Base-by-base conservation (phyloP, 2,329 filamentous ascomycete genomes). In the Aspergillus hortae region DNA sequence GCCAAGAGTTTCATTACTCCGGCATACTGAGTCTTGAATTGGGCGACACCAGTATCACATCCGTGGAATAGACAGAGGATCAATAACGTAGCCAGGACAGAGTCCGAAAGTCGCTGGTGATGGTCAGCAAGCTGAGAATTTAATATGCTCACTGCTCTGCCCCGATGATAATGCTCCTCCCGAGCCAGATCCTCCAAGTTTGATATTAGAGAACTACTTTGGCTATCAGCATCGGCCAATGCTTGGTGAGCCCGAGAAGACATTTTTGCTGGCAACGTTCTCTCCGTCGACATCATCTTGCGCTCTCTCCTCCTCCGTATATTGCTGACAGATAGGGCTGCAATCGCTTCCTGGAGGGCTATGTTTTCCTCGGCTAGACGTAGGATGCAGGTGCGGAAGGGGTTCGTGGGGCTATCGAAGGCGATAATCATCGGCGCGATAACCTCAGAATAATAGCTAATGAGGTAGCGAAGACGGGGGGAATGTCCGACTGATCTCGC, bases 361-460 rank as follows among this genome's bases (percentile, higher is more conserved):
- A 87, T 85, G 69, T 89, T 95, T 54, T 82, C 80, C 58, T 85
- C 80, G 11, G 91, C 90, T 46, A 96, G 79, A 50, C 85, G 85
- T 53, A 96, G 79, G 50, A 96, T 85, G 66, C 95, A 88, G 61
- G 86, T 85, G 55, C 91, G 82, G 68, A 92, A 96, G 1, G 92
- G 92, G 68, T 96, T 96, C 56, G 80, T 81, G 1, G 89, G 87
- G 10, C 86, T 86, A 67, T 97, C 92, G 68, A 96, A 91, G 60
- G 91, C 89, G 46, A 96, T 91, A 72, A 96, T 89, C 53, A 90
- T 90, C 4, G 90, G 89, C 60, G 91, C 94, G 75, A 97, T 92
- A 65, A 90, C 89, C 70, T 90, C 91, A 66, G 92, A 87, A 72
- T 95, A 96, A 72, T 96, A 96, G 67, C 95, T 88, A 77, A 96